phyloP scores from a whole-genome alignment of 805 yeast species.

The Zygosaccharomyces bisporus region DNA sequence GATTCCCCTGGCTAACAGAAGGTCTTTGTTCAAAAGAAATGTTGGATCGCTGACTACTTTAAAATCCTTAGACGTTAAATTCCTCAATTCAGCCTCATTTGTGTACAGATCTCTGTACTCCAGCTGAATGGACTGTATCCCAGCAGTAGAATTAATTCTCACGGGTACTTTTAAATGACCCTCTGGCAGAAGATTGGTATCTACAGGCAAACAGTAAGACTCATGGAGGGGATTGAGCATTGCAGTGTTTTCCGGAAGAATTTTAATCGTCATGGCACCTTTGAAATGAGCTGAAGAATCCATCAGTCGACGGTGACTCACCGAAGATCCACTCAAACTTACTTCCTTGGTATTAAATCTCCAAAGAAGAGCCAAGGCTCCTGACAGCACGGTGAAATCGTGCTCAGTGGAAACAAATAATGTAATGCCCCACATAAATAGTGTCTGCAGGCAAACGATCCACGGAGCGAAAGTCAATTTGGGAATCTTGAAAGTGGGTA shows the following conservation, averaged over 20 bases:
- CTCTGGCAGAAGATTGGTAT: slow-evolving; percentile 20
- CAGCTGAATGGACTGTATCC: slow-evolving; percentile 63
- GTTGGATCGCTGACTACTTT: slow-evolving; percentile 27
- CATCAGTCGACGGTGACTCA: slow-evolving; percentile 29
- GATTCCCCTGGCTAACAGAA: slow-evolving; percentile 12
- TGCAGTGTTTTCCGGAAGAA: slow-evolving; percentile 88
- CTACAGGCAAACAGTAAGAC: slow-evolving; percentile 55
- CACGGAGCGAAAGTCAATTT: slow-evolving; percentile 61
- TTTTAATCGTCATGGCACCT: slow-evolving; percentile 82
- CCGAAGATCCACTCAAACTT: slow-evolving; percentile 49
- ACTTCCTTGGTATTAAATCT: slow-evolving; percentile 44
- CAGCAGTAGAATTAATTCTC: slow-evolving; percentile 73
- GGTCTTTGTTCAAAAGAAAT: slow-evolving; percentile 21
- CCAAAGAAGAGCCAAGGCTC: slow-evolving; percentile 44
- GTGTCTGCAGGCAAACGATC: slow-evolving; percentile 48
- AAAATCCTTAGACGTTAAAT: slow-evolving; percentile 58
- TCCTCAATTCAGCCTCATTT: slow-evolving; percentile 44
- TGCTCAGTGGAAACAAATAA: slow-evolving; percentile 51
- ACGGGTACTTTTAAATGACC: slow-evolving; percentile 51
- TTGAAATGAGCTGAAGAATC: slow-evolving; percentile 54
- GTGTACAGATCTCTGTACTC: slow-evolving; percentile 55
- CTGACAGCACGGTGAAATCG: slow-evolving; percentile 44
- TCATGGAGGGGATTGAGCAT: slow-evolving; percentile 70
- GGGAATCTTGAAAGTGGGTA: slow-evolving; percentile 75
- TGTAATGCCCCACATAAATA: slow-evolving; percentile 46